Percentiles rank a stretch among this genome's conserved stretches.
These are phyloP conservation scores for Aspergillus japonicus DNA, from an alignment of 2,329 filamentous ascomycete genomes.

Conservation along the genomic window DNA sequence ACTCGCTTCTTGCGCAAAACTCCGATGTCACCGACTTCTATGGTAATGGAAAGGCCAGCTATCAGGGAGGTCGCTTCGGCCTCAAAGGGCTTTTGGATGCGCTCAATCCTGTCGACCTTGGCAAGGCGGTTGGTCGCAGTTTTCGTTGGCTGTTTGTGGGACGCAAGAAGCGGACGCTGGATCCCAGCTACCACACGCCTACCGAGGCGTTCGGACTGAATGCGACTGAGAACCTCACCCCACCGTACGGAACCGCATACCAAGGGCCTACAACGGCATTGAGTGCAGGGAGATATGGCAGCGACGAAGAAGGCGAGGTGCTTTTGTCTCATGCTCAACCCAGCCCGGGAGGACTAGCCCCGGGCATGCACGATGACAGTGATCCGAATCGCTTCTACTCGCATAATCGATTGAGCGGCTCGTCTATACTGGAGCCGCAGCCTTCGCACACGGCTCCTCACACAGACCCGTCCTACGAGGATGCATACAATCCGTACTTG, in stretches of 20 bases:
- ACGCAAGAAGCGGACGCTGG: slow-evolving; percentile 50
- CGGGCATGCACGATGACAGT: slow-evolving; percentile 20
- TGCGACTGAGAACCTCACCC: slow-evolving; percentile 14
- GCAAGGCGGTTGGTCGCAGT: slow-evolving; percentile 75
- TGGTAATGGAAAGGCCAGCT: slow-evolving; percentile 50
- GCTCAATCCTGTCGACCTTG: slow-evolving; percentile 77
- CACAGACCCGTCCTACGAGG: slow-evolving; percentile 20
- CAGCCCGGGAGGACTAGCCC: slow-evolving; percentile 22
- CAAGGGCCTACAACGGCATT: slow-evolving; percentile 25
- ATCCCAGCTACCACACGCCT: slow-evolving; percentile 40
- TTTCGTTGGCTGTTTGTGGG: slow-evolving; percentile 80
- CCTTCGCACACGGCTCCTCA: slow-evolving; percentile 12
- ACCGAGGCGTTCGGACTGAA: slow-evolving; percentile 32
- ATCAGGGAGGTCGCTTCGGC: slow-evolving; percentile 65
- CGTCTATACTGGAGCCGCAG: slow-evolving; percentile 16
- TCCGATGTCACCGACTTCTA: slow-evolving; percentile 45
- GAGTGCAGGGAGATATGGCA: slow-evolving; percentile 19
- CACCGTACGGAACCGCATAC: slow-evolving; percentile 27
- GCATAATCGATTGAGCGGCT: slow-evolving; percentile 11
- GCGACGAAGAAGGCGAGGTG: slow-evolving; percentile 39
- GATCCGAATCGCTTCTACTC: slow-evolving; percentile 15
- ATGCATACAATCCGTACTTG: slow-evolving; percentile 17
- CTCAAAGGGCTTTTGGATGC: slow-evolving; percentile 67
- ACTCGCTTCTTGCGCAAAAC: slow-evolving; percentile 54
- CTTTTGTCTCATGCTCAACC: slow-evolving; percentile 41